Conservation (phyloP, 1,139 yeast species). For the Zhuliangozyma parablackwelliae region DNA sequence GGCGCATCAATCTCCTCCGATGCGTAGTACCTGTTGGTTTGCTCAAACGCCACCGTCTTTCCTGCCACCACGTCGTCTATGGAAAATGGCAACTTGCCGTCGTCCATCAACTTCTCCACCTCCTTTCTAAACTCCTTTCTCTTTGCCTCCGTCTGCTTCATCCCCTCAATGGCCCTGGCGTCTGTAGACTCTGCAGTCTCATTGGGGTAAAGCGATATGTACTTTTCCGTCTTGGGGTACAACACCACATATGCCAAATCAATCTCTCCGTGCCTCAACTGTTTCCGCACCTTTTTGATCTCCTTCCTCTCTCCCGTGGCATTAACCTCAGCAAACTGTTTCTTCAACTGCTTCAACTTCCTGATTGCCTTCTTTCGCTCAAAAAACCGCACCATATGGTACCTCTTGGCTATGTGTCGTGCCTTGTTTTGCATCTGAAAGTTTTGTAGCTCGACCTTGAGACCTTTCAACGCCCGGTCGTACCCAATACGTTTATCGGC, state of each 20-base stretch:
- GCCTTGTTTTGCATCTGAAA: slow-evolving; percentile 49
- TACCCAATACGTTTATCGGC: slow-evolving; percentile 75
- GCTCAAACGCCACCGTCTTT: slow-evolving; percentile 26
- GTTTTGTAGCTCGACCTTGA: slow-evolving; percentile 60
- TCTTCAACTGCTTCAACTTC: slow-evolving; percentile 61
- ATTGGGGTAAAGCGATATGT: slow-evolving; percentile 70
- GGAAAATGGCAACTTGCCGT: slow-evolving; percentile 51
- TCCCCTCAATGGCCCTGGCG: slow-evolving; percentile 43
- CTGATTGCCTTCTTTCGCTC: slow-evolving; percentile 86
- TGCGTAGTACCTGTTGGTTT: slow-evolving; percentile 1
- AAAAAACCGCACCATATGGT: slow-evolving; percentile 91
- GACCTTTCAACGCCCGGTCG: slow-evolving; percentile 79
- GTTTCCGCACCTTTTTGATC: slow-evolving; percentile 48
- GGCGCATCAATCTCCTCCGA: slow-evolving; percentile 42
- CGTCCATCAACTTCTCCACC: slow-evolving; percentile 47
- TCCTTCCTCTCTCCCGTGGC: slow-evolving; percentile 46
- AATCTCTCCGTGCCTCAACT: slow-evolving; percentile 54
- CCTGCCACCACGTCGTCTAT: slow-evolving; percentile 57
- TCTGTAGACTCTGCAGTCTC: slow-evolving; percentile 17
- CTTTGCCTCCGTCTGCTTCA: slow-evolving; percentile 44
- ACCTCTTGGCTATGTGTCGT: slow-evolving; percentile 64
- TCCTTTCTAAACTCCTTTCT: slow-evolving; percentile 48
- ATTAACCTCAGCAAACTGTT: slow-evolving; percentile 37
- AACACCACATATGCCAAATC: slow-evolving; percentile 74
- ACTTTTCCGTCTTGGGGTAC: slow-evolving; percentile 78